Conservation (phyloP, 2,329 filamentous ascomycete species). For the Colletotrichum viniferum region DNA sequence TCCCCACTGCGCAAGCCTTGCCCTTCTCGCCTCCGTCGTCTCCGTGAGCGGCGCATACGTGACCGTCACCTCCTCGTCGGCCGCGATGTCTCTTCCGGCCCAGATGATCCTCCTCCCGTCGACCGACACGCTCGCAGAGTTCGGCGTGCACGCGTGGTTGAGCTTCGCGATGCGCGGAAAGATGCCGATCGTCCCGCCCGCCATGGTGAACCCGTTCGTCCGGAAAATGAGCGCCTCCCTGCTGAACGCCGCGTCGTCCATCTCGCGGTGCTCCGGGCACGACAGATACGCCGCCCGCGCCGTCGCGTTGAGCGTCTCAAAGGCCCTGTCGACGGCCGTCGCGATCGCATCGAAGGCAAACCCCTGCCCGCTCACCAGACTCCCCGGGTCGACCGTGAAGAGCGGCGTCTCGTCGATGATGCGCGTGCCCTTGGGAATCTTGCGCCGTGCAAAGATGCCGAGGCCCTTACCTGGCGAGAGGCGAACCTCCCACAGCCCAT, state of each 20-base stretch:
- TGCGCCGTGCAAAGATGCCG: constrained; percentile 40
- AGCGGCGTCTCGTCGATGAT: constrained; percentile 43
- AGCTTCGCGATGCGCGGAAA: constrained; percentile 39
- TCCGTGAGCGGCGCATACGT: constrained; percentile 38
- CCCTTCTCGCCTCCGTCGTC: constrained; percentile 30
- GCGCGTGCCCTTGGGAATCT: constrained; percentile 38
- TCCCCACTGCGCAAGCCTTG: constrained; percentile 33
- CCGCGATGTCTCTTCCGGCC: constrained; percentile 30
- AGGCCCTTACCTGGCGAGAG: constrained; percentile 41
- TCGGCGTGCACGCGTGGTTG: constrained; percentile 45
- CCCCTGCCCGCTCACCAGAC: constrained; percentile 29
- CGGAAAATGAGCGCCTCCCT: constrained; percentile 38
- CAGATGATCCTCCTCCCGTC: constrained; percentile 41
- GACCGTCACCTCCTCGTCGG: constrained; percentile 37
- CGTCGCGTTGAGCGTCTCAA: constrained; percentile 25
- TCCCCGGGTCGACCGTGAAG: constrained; percentile 30
- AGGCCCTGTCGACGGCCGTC: constrained; percentile 29
- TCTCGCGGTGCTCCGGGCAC: constrained; percentile 28
- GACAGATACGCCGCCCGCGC: constrained; percentile 30
- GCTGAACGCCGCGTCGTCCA: constrained; percentile 24
- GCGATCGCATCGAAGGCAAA: constrained; percentile 37
- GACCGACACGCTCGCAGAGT: constrained; percentile 27
- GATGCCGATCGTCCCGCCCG: constrained; percentile 30
- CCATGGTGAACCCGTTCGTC: constrained; percentile 42
- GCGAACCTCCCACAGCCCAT: constrained; percentile 29